These are phyloP conservation scores for Phytopythium oedochilum DNA, from an alignment of 352 stramenopile genomes.

Conservation along the genomic window DNA sequence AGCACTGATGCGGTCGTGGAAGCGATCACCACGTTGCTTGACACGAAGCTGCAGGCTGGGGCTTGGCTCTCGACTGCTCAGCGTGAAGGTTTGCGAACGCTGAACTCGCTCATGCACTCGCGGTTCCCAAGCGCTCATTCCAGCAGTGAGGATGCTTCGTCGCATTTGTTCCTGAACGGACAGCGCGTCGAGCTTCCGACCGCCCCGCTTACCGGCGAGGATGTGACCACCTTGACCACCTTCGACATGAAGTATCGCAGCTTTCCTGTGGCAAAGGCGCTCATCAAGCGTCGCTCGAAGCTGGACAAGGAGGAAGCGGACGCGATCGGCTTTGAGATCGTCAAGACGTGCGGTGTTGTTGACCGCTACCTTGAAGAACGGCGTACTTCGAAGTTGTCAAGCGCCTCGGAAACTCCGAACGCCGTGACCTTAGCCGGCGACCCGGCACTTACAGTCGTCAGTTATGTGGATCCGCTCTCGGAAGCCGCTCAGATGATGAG, in stretches of 20 bases:
- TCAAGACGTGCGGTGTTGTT: slow-evolving; percentile 75
- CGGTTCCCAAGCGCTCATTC: slow-evolving; percentile 14
- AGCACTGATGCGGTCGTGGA: slow-evolving; percentile 3
- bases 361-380: slow-evolving; percentile 65
- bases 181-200: slow-evolving; percentile 49
- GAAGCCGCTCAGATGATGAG: slow-evolving; percentile 87
- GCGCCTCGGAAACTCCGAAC: slow-evolving; percentile 34
- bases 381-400: slow-evolving; percentile 28
- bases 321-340: slow-evolving; percentile 56
- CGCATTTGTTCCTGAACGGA: slow-evolving; percentile 70
- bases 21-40: slow-evolving; percentile 19
- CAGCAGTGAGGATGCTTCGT: slow-evolving; percentile 12
- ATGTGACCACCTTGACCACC: slow-evolving; percentile 54
- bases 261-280: slow-evolving; percentile 60
- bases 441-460: slow-evolving; percentile 53
- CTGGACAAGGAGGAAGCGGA: slow-evolving; percentile 49
- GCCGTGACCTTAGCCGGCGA: slow-evolving; percentile 34
- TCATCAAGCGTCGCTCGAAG: slow-evolving; percentile 54
- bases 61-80: slow-evolving; percentile 22
- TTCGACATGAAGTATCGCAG: slow-evolving; percentile 73
- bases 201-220: slow-evolving; percentile 50
- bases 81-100: slow-evolving; percentile 22
- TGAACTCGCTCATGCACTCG: slow-evolving; percentile 40
- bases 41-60: slow-evolving; percentile 6
- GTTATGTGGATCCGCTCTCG: slow-evolving; percentile 89